Base-by-base conservation (phyloP, 2,329 filamentous ascomycete species). In the Pyrenochaeta sp. region DNA sequence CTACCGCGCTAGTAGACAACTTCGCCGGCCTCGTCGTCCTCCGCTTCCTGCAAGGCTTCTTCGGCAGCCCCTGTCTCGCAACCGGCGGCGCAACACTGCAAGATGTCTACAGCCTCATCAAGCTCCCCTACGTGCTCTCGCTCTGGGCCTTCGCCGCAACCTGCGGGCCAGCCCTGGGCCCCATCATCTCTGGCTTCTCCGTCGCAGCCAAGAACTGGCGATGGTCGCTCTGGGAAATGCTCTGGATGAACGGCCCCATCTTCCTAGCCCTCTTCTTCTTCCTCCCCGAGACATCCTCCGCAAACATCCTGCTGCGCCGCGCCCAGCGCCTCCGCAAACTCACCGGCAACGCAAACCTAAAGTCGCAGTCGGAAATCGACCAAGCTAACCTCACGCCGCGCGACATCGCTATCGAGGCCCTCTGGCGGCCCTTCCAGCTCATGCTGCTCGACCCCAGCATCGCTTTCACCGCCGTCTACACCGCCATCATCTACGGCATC, bases 161-260 rank as follows among this genome's bases (percentile, higher is more conserved):
- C 1, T 70, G 67, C 32, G 90, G 90, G 0, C 90, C 90, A 24
- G 88, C 88, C 1, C 86, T 75, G 1, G 67, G 72, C 0, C 75
- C 75, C 14, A 67, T 96, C 1, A 81, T 87, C 10, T 89, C 89
- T 49, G 90, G 90, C 10, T 95, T 85, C 68, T 77, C 91, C 4
- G 81, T 83, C 6, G 85, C 90, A 50, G 82, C 81, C 1, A 72
- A 79, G 1, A 86, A 86, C 40, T 94, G 90, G 90, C 78, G 89
- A 51, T 94, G 89, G 88, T 78, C 92, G 0, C 91, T 93, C 72
- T 93, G 88, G 87, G 82, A 96, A 58, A 89, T 93, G 68, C 77
- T 94, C 17, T 95, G 95, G 68, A 67, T 95, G 20, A 77, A 88
- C 23, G 85, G 80, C 3, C 69, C 86, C 29, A 81, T 88, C 56